phyloP scores from a whole-genome alignment of 2,329 filamentous ascomycete species.

The Colletotrichum graminicola region DNA sequence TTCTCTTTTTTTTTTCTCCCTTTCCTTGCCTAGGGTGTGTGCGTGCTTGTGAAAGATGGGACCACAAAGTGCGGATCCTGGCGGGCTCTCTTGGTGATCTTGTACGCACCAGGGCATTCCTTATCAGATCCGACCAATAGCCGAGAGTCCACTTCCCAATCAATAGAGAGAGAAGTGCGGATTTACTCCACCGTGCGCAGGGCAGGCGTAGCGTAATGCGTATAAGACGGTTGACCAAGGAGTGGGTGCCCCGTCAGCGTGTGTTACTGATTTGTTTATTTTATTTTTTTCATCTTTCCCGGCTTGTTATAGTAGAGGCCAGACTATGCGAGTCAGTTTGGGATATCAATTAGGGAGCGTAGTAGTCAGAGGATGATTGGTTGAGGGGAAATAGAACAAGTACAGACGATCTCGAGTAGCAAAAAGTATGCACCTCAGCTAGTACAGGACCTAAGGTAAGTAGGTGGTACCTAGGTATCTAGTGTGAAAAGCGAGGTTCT shows the following conservation, averaged over 20 bases:
- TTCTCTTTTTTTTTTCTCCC: conserved; percentile 1
- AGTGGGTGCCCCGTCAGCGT: neutral
- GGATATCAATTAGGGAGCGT: neutral
- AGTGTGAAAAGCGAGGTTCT: neutral
- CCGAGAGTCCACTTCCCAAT: conserved; percentile 24
- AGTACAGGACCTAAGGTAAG: no score
- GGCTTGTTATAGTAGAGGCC: no score
- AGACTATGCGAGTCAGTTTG: neutral
- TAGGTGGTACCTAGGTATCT: no score
- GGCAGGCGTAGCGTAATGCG: neutral
- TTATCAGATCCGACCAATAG: conserved; percentile 42
- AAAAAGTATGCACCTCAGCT: neutral
- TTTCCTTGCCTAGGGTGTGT: conserved; percentile 16
- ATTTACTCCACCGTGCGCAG: neutral
- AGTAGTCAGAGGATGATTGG: neutral
- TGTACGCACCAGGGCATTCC: conserved; percentile 25
- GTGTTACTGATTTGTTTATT: neutral
- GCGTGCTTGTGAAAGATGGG: conserved; percentile 6
- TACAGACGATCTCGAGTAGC: neutral
- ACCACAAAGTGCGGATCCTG: conserved; percentile 4
- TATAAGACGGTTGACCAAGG: neutral
- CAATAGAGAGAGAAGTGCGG: neutral
- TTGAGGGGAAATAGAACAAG: neutral
- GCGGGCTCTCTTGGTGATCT: conserved; percentile 27
- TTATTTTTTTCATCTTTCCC: neutral